phyloP scores from a whole-genome alignment of 2,329 filamentous ascomycete species.

The Trichoderma atroviride region DNA sequence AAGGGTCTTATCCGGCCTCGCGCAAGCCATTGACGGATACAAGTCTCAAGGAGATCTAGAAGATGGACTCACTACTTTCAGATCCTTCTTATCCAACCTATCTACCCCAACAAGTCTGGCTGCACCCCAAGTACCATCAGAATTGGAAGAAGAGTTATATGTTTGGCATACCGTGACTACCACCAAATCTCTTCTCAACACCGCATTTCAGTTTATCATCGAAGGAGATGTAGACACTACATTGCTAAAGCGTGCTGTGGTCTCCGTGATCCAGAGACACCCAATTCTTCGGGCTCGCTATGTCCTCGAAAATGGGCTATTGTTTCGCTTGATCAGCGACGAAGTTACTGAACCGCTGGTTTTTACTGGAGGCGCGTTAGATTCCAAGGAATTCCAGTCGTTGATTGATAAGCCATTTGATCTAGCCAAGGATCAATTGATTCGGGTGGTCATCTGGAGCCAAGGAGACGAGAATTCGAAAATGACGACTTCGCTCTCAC shows the following conservation, averaged over 20 bases:
- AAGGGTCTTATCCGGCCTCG: background rate
- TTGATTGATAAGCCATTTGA: constrained; percentile 5
- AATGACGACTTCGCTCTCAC: background rate
- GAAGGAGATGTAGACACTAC: background rate
- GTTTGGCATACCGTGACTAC: background rate
- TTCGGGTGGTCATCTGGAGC: background rate
- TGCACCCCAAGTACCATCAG: background rate
- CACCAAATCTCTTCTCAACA: constrained; percentile 4
- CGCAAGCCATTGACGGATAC: background rate
- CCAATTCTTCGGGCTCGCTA: constrained; percentile 13
- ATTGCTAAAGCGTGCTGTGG: background rate
- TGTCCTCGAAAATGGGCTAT: background rate
- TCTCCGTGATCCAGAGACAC: background rate
- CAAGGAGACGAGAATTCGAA: background rate
- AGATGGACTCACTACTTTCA: background rate
- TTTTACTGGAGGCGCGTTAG: background rate
- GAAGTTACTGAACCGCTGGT: background rate
- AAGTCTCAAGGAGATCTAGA: background rate
- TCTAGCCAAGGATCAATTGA: background rate
- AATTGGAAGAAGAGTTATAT: background rate
- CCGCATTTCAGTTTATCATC: constrained; percentile 1
- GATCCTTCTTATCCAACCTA: background rate
- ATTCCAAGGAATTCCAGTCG: background rate
- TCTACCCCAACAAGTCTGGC: background rate
- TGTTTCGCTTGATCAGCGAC: background rate